Evolutionary conservation across 139 green algal genomes (phyloP).

Genomic region (Asterochloris sp.): DNA sequence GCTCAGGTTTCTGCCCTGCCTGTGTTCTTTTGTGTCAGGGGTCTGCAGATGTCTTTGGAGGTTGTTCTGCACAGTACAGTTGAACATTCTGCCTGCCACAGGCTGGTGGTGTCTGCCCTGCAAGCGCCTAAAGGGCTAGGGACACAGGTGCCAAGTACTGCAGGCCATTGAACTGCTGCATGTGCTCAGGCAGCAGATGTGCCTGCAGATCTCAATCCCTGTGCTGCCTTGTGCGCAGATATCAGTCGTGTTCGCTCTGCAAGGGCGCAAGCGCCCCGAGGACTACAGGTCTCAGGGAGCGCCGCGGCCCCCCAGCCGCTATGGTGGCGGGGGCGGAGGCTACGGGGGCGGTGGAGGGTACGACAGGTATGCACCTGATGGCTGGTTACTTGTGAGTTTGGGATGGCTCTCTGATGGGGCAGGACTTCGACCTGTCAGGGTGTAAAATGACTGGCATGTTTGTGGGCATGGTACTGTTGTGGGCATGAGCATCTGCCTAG

Average conservation of each 20-base stretch:
- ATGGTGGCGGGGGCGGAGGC: conserved; percentile 1
- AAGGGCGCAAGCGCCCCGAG: conserved; percentile 49
- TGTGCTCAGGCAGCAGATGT: not conserved
- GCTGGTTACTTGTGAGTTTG: too few species aligned
- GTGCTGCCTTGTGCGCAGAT: conserved; percentile 16
- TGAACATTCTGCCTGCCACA: not conserved
- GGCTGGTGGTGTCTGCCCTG: not conserved
- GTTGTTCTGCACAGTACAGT: not conserved
- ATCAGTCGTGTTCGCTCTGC: conserved; percentile 37
- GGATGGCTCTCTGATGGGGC: too few species aligned
- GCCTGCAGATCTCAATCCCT: not conserved
- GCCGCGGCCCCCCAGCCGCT: conserved; percentile 6
- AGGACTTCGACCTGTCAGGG: too few species aligned
- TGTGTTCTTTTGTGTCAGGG: too few species aligned
- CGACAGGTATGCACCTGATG: too few species aligned
- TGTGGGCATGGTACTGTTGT: too few species aligned
- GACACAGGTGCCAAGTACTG: too few species aligned
- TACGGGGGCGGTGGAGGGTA: not conserved
- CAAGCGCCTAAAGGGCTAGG: too few species aligned
- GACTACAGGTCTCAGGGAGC: conserved; percentile 30
- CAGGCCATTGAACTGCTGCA: not conserved
- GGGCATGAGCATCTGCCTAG: too few species aligned
- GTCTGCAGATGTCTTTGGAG: too few species aligned
- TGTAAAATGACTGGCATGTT: too few species aligned
- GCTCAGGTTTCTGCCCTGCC: too few species aligned